phyloP scores from a whole-genome alignment of 305 asterid species.

The Solanum aculeatissimum region DNA sequence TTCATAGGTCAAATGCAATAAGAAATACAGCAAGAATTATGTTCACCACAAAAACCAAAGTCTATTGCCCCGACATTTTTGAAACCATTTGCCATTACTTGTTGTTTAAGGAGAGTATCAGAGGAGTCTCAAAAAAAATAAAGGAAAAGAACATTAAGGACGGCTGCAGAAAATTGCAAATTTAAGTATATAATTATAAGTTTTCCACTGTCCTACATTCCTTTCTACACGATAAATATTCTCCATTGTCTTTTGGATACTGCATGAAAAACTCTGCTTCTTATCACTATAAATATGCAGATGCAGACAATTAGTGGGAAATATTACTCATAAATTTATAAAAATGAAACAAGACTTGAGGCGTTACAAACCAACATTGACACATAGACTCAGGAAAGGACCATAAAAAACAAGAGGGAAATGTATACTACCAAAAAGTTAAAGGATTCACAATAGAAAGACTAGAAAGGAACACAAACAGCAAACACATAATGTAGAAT shows the following conservation, averaged over 20 bases:
- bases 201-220: not conserved
- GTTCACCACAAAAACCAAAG: not conserved
- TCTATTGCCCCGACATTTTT: not conserved
- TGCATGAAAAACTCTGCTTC: not conserved
- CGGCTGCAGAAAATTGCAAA: not conserved
- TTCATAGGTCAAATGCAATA: not conserved
- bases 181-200: not conserved
- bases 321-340: not conserved
- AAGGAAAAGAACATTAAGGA: no score
- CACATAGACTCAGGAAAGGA: not conserved
- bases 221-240: not conserved
- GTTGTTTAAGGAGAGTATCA: not conserved
- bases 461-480: not conserved
- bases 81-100: not conserved
- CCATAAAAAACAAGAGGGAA: not conserved
- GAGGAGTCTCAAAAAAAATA: not conserved
- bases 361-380: not conserved
- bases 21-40: not conserved
- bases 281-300: not conserved
- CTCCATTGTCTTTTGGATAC: not conserved
- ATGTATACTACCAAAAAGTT: not conserved
- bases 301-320: not conserved
- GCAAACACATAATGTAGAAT: not conserved
- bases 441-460: not conserved
- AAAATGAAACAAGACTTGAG: not conserved